Percentiles rank a stretch among this genome's conserved stretches.
These are phyloP conservation scores for Porcisia deanei DNA, from an alignment of 208 protist species.

Conservation along the genomic window DNA sequence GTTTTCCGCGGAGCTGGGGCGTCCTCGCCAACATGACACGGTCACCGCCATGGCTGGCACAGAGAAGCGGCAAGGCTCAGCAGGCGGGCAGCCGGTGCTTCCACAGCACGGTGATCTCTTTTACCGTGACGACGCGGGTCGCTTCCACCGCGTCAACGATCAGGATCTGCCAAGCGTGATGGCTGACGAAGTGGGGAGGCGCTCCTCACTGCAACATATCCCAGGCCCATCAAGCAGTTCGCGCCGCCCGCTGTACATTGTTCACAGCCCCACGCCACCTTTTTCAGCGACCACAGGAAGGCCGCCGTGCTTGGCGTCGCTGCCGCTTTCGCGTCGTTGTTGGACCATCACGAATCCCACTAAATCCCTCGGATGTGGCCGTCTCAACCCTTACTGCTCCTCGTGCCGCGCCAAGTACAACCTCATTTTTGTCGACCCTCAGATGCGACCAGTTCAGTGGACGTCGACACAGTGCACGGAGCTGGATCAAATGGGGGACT, in stretches of 20 bases:
- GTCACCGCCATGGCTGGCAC: background rate
- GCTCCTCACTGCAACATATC: background rate
- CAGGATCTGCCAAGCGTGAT: conserved; percentile 12
- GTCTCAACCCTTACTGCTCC: conserved; percentile 87
- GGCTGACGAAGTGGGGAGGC: background rate
- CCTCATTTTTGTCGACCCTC: conserved; percentile 69
- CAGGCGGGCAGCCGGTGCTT: background rate
- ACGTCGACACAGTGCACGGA: conserved; percentile 29
- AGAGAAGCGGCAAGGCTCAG: background rate
- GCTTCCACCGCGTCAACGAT: conserved; percentile 19
- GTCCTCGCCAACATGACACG: background rate
- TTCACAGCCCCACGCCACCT: conserved; percentile 14
- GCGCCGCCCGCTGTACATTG: conserved; percentile 22
- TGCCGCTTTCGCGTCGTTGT: conserved; percentile 13
- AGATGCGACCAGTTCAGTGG: conserved; percentile 57
- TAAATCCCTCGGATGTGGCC: conserved; percentile 53
- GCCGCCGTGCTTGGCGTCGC: background rate
- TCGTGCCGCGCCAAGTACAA: conserved; percentile 74
- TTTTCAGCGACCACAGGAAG: conserved; percentile 1
- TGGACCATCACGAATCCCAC: conserved; percentile 33
- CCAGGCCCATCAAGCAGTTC: background rate
- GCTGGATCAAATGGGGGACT: conserved; percentile 40
- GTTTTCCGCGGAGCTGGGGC: background rate
- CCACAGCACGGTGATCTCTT: conserved; percentile 29
- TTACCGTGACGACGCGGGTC: conserved; percentile 14